Base-by-base conservation (phyloP, 2,329 filamentous ascomycete genomes). In the Teratosphaeria gauchensis region DNA sequence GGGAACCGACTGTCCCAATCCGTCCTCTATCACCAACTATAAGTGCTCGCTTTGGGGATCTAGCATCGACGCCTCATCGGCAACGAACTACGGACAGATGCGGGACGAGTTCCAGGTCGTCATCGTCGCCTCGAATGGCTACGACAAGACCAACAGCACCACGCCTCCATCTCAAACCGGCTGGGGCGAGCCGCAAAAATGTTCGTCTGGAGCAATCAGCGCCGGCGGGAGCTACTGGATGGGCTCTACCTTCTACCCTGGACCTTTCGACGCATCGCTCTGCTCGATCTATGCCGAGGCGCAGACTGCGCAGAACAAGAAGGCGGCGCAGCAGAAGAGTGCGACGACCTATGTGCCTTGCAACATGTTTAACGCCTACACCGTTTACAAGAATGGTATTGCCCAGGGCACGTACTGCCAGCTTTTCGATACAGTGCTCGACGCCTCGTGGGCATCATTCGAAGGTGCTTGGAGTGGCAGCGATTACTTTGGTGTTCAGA, bases 1-100 rank as follows among this genome's bases (percentile, higher is more conserved):
- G 35, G 35, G 35, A 12, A 42, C 35, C 8, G 35, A 64, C 59
- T 75, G 73, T 68, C 69, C 72, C 12, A 71, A 72, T 63, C 72
- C 72, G 38, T 58, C 68, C 11, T 70, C 70, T 14, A 71, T 72
- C 57, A 73, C 72, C 59, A 72, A 70, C 66, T 73, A 71, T 69
- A 73, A 73, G 65, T 75, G 73, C 66, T 70, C 72, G 7, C 68
- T 75, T 33, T 74, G 70, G 70, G 71, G 72, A 42, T 70, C 71
- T 57, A 63, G 59, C 53, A 69, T 75, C 58, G 64, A 68, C 28
- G 63, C 66, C 35, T 61, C 63, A 21, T 59, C 61, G 7, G 69
- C 69, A 0, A 70, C 64, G 55, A 71, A 71, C 64, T 56, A 57
- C 19, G 69, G 68, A 48, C 51, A 67, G 31, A 64, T 52, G 28